Base-by-base conservation (phyloP, 768 basidiomycete species). In the Lentinula edodes region DNA sequence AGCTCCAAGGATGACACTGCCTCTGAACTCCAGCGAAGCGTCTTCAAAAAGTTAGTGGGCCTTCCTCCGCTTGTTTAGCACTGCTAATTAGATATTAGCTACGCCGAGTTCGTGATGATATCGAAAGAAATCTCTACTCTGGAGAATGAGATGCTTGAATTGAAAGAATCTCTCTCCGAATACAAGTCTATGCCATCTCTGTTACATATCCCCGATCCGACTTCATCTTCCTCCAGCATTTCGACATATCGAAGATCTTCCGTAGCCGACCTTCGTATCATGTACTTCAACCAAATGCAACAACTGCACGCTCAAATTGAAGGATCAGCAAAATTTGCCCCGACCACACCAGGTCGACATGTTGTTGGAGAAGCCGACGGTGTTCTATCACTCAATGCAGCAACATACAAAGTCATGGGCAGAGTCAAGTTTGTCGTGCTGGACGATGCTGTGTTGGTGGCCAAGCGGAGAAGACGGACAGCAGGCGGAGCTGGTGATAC, bases 81-180 rank as follows among this genome's bases (percentile, higher is more conserved):
- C n/a, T 51, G 32, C 56, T 58, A 53, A 67, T 12, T 20, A 62
- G 51, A 61, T 48, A 34, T 16, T 68, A 98, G 96, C 75, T 98
- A 98, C 70, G 91, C 95, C 51, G 94, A 98, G 71, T 98, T 98
- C 70, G 92, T 99, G 32, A 81, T 90, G 60, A 92, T 99, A 20
- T 97, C 97, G 3, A 98, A 98, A 70, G 97, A 98, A 75, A 96
- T 99, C 58, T 89, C 91, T 32, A 89, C 91, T 1, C 84, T 99
- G 32, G 97, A 99, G 77, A 95, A 95, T 69, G 95, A 98, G 72
- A 92, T 98, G 90, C 83, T 98, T 35, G 95, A 98, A 69, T 85
- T 99, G 71, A 98, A 97, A 72, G 93, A 95, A 60, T 83, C 90
- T 6, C 80, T 98, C 3, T 88, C 91, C 12, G 97, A 99, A 70